Evolutionary conservation across 2,329 filamentous ascomycete genomes (phyloP), one percentile per base, ranked within the genome.

Genomic region (Metarhizium guizhouense): DNA sequence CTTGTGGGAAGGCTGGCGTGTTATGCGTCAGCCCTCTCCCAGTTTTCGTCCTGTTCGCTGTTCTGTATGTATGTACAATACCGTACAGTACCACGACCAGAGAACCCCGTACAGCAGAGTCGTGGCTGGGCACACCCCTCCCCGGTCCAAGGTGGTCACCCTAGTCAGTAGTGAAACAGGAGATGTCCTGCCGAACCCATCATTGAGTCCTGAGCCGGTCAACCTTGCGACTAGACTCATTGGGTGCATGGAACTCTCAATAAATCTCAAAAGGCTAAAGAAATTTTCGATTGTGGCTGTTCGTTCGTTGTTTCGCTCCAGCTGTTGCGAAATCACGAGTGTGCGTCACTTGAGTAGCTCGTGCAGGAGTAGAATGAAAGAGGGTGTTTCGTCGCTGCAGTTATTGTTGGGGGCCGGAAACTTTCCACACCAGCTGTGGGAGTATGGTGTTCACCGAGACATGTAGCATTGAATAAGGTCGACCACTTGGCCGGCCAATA

Each of bases 101-200:
- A 20, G 42, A 14, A 20, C 42, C 25, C 40, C 45, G 32, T 10
- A 14, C 42, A 47, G 34, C 47, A 54, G 40, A 42, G 53, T 51
- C 45, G 18, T 48, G 50, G 25, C 25, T 25, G 25, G 25, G 34
- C 32, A 54, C 56, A 58, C 54, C 51, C 56, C 54, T 51, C 40
- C 55, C 52, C 54, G 48, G 47, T 51, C 57, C 52, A 34, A 54
- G 54, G 54, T 55, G 52, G 51, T 53, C 57, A 60, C 54, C 59
- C 55, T 58, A 53, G 60, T 56, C 56, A 47, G 47, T 59, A 56
- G 60, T 62, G 59, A 62, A 62, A 62, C 60, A 62, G 59, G 57
- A 59, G 59, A 40, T 38, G 54, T 56, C 57, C 59, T 57, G 57
- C 55, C 45, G 57, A 59, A 52, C 56, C 60, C 58, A 61, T 57